Percentiles rank a stretch among this genome's conserved stretches.
phyloP scores from a whole-genome alignment of 352 stramenopile species.

The Phytopythium ostracodes region DNA sequence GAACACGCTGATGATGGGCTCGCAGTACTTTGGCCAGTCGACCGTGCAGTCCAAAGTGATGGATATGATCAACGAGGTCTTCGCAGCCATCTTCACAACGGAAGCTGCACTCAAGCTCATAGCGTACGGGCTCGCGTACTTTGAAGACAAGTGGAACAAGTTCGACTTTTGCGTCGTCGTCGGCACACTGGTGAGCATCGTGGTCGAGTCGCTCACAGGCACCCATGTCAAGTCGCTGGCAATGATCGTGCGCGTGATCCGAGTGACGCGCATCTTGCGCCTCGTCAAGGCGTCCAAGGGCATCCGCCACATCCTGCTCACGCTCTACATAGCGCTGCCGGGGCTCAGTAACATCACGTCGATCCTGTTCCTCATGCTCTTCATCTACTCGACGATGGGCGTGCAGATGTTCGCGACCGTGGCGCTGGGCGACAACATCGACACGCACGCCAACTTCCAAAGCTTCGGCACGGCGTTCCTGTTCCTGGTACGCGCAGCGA shows the following conservation, averaged over 20 bases:
- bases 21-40: slow-evolving; percentile 82
- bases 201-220: slow-evolving; percentile 54
- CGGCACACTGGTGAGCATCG: slow-evolving; percentile 54
- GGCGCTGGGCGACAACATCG: slow-evolving; percentile 59
- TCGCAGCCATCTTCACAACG: slow-evolving; percentile 85
- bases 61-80: slow-evolving; percentile 79
- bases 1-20: slow-evolving; percentile 89
- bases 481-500: slow-evolving; percentile 87
- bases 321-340: slow-evolving; percentile 88
- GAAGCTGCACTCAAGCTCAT: slow-evolving; percentile 88
- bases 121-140: slow-evolving; percentile 77
- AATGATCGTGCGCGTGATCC: slow-evolving; percentile 89
- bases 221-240: slow-evolving; percentile 67
- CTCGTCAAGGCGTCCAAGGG: slow-evolving; percentile 85
- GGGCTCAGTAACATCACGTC: slow-evolving; percentile 89
- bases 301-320: slow-evolving; percentile 87
- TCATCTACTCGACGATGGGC: slow-evolving; percentile 92
- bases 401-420: slow-evolving; percentile 93
- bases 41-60: slow-evolving; percentile 49
- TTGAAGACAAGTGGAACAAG: slow-evolving; percentile 82
- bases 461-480: slow-evolving; percentile 89
- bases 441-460: slow-evolving; percentile 91
- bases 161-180: slow-evolving; percentile 88
- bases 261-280: slow-evolving; percentile 83
- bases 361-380: slow-evolving; percentile 91